Evolutionary conservation across 202 grass and related monocot species (phyloP).

Genomic region (Zoysia matrella): DNA sequence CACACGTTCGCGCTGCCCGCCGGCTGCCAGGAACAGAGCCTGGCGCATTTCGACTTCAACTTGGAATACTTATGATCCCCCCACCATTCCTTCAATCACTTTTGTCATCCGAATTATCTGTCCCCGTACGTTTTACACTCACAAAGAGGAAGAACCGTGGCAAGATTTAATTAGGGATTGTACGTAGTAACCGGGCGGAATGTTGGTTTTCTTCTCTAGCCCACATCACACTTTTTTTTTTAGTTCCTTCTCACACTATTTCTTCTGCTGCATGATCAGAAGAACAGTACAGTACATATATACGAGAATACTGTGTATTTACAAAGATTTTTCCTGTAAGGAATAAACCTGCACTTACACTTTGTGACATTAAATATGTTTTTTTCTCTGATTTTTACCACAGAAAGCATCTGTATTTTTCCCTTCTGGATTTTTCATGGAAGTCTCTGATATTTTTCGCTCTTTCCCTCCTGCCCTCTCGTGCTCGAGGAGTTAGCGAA

Average conservation of each 20-base stretch:
- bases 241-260: conserved; percentile 15
- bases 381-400: neutral
- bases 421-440: too few relatives aligned
- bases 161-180: conserved; percentile 44
- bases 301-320: conserved; percentile 24
- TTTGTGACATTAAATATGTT: neutral
- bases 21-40: conserved; percentile 57
- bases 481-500: neutral
- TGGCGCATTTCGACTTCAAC: conserved; percentile 55
- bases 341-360: conserved; percentile 14
- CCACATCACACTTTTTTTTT: neutral
- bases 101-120: conserved; percentile 24
- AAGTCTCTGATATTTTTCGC: neutral
- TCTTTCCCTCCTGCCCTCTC: too few relatives aligned
- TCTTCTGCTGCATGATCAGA: conserved; percentile 34
- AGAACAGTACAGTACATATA: conserved; percentile 25
- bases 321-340: conserved; percentile 26
- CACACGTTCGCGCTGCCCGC: conserved; percentile 47
- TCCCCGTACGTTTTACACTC: conserved; percentile 36
- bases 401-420: conserved; percentile 26
- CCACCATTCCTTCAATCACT: neutral
- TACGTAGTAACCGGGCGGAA: conserved; percentile 12
- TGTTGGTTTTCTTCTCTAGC: conserved; percentile 31
- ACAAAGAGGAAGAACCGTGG: conserved; percentile 9
- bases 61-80: conserved; percentile 46